phyloP scores from a whole-genome alignment of 2,329 filamentous ascomycete genomes.

The Colletotrichum sp. region DNA sequence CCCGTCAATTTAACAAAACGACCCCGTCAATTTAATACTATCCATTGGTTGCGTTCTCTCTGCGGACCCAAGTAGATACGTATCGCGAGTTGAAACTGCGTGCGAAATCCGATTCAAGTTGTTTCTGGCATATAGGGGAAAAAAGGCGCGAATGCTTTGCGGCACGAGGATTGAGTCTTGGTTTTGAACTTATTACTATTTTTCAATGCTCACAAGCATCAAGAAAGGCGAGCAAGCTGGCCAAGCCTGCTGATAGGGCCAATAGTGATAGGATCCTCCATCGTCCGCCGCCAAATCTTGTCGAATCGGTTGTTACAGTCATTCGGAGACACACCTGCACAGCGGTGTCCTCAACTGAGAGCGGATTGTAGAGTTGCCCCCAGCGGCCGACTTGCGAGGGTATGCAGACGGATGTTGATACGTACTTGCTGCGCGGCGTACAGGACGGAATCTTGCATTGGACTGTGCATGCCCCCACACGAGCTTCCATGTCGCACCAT shows the following conservation, averaged over 20 bases:
- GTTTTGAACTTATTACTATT: not conserved
- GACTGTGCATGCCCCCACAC: slow-evolving; percentile 7
- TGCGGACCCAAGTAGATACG: not conserved
- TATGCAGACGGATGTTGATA: not conserved
- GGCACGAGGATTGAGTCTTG: not conserved
- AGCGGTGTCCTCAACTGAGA: not conserved
- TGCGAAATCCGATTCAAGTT: not conserved
- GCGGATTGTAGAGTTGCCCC: not conserved
- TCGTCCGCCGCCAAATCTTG: not conserved
- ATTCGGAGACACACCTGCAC: not conserved
- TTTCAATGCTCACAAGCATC: not conserved
- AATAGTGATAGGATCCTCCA: not conserved
- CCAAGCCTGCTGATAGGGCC: not conserved
- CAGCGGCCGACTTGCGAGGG: not conserved
- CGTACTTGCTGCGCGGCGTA: slow-evolving; percentile 3
- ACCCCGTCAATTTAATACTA: too few relatives aligned
- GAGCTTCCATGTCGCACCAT: slow-evolving; percentile 3
- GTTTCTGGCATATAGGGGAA: not conserved
- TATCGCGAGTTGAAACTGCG: not conserved
- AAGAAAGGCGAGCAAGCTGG: not conserved
- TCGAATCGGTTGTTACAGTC: not conserved
- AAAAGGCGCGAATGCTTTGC: not conserved
- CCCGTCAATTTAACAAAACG: too few relatives aligned
- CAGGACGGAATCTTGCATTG: slow-evolving; percentile 22
- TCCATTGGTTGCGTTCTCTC: not conserved